Conservation (phyloP, 495 filamentous ascomycete species). For the Astrothelium subdiscretum region DNA sequence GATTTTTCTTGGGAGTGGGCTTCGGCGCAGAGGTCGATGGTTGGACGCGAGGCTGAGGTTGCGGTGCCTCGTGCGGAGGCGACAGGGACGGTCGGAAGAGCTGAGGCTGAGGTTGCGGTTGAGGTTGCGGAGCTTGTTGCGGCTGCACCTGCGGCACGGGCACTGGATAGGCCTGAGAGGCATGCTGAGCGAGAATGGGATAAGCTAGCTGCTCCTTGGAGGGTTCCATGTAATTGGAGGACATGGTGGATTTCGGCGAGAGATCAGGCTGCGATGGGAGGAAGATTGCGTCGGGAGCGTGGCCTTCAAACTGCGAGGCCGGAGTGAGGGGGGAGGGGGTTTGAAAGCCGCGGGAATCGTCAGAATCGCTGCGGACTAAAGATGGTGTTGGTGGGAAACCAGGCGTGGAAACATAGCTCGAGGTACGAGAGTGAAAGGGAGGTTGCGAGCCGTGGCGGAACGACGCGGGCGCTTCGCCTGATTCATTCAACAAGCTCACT, state of each 20-base stretch:
- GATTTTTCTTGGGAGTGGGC: conserved; percentile 39
- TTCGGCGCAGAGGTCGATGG: neutral
- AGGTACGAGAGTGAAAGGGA: conserved; percentile 20
- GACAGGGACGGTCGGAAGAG: conserved; percentile 14
- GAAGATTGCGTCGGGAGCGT: neutral
- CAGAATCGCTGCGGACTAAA: conserved; percentile 25
- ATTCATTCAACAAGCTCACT: conserved; percentile 5
- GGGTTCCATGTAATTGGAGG: neutral
- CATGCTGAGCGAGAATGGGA: conserved; percentile 11
- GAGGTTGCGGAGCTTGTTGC: conserved; percentile 7
- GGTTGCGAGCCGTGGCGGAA: conserved; percentile 9
- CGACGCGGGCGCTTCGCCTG: neutral
- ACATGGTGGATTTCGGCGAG: conserved; percentile 7
- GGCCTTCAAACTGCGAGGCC: conserved; percentile 13
- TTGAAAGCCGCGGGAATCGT: conserved; percentile 23
- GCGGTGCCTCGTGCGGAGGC: conserved; percentile 13
- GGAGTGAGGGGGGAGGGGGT: conserved; percentile 30
- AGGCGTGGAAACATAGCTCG: conserved; percentile 28
- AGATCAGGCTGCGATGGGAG: conserved; percentile 4
- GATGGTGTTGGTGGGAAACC: conserved; percentile 26
- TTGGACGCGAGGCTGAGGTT: neutral
- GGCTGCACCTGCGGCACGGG: conserved; percentile 8
- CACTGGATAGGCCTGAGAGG: neutral
- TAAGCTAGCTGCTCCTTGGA: conserved; percentile 6
- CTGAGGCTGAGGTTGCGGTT: conserved; percentile 7